Evolutionary conservation across 306 rosid genomes (phyloP), one percentile per base, ranked within the genome.

Genomic region (Vigna nakashimae): DNA sequence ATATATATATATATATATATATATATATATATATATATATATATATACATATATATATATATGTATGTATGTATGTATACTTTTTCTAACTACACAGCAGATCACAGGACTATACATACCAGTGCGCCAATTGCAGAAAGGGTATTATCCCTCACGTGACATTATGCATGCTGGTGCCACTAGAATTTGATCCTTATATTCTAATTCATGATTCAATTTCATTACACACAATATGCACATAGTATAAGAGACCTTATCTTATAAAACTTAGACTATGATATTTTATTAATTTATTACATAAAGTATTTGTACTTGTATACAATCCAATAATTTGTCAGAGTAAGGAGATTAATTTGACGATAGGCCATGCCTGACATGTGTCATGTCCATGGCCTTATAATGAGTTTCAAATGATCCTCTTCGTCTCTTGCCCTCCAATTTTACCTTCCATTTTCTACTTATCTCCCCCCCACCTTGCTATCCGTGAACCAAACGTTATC

Each of bases 361-460:
- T 40, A 74, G 16, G 20, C 65, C 10, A 74, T 34, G 15, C n/a
- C 45, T 78, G 91, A 78, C 96, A 92, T 43, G 94, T 94, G 97
- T 92, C 97, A 76, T 74, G 0, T 58, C 85, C 77, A 48, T 65
- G 70, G 89, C 97, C 98, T 88, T 75, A 89, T 12, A 64, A 84
- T 82, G 34, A 24, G 57, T 81, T 85, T 87, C 88, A 85, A 83
- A 63, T 65, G 59, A 82, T 77, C 82, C 53, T 62, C 52, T 26
- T 62, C 4, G 46, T 17, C 48, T 6, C 60, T 6, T 42, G 5
- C 26, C 72, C 64, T 3, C 76, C 68, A 4, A 24, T 56, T 62
- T 22, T 55, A n/a, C 20, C 17, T 14, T 1, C 36, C 38, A 4
- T 13, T 45, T 42, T 32, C 68, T 40, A n/a, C 45, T 57, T 66